These are phyloP conservation scores for Apodospora peruviana DNA, from an alignment of 495 filamentous ascomycete species.

Conservation along the genomic window DNA sequence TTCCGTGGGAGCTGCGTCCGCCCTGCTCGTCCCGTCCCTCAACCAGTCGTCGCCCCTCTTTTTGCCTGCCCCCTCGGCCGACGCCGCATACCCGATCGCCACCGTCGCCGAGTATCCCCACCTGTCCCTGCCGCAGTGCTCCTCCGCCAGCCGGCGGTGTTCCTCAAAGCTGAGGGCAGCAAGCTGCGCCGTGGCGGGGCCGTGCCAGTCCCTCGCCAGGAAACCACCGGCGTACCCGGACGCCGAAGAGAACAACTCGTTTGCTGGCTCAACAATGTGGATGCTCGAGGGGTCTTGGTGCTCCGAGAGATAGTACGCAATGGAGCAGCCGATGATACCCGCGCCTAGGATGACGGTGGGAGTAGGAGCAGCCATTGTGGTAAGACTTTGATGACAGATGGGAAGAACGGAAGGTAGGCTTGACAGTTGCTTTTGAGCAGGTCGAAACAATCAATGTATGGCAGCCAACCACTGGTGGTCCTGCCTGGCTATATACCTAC, in stretches of 20 bases:
- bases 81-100: constrained; percentile 48
- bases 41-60: constrained; percentile 58
- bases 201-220: constrained; percentile 69
- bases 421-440: too few relatives aligned
- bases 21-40: constrained; percentile 55
- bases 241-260: constrained; percentile 61
- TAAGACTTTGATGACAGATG: not conserved
- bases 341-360: constrained; percentile 68
- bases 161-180: constrained; percentile 65
- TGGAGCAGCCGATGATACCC: constrained; percentile 75
- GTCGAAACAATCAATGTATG: too few relatives aligned
- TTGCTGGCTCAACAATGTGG: constrained; percentile 63
- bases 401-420: too few relatives aligned
- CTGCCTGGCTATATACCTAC: too few relatives aligned
- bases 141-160: constrained; percentile 57
- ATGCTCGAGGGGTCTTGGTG: constrained; percentile 49
- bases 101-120: constrained; percentile 68
- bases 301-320: constrained; percentile 67
- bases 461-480: too few relatives aligned
- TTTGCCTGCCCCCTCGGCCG: constrained; percentile 18
- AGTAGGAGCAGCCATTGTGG: constrained; percentile 1
- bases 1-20: constrained; percentile 48
- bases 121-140: constrained; percentile 50
- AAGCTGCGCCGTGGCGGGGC: constrained; percentile 44
- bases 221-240: constrained; percentile 74